Conservation (phyloP, 495 filamentous ascomycete genomes). For the Penicillium odoratum region DNA sequence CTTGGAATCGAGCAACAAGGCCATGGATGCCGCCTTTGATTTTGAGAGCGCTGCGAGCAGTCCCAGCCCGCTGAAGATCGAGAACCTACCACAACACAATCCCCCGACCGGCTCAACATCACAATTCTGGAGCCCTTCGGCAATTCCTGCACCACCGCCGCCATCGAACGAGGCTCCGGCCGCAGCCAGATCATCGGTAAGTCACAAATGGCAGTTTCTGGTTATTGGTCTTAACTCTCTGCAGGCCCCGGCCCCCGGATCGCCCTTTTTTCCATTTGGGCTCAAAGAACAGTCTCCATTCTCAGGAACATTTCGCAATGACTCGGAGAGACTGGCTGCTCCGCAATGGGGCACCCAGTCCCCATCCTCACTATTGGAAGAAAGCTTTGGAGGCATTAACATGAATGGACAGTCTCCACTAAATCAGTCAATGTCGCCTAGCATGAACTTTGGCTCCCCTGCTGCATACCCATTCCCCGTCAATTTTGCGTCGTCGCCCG, state of each 20-base stretch:
- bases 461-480: constrained; percentile 35
- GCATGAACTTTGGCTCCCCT: constrained; percentile 35
- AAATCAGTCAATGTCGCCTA: constrained; percentile 31
- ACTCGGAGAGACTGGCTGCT: constrained; percentile 46
- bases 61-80: constrained; percentile 53
- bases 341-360: constrained; percentile 52
- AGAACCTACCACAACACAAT: constrained; percentile 26
- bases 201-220: constrained; percentile 8
- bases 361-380: constrained; percentile 52
- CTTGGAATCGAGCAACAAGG: constrained; percentile 56
- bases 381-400: constrained; percentile 46
- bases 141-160: constrained; percentile 8
- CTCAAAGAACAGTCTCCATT: constrained; percentile 53
- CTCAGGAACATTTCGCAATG: constrained; percentile 36
- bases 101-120: constrained; percentile 25
- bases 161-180: constrained; percentile 13
- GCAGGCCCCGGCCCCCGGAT: constrained; percentile 27
- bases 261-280: constrained; percentile 35
- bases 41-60: constrained; percentile 70
- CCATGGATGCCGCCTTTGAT: constrained; percentile 66
- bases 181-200: constrained; percentile 33
- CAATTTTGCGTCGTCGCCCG: constrained; percentile 38
- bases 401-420: constrained; percentile 45
- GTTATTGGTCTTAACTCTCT: constrained; percentile 6
- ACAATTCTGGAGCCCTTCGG: constrained; percentile 32